Base-by-base conservation (phyloP, 768 basidiomycete species). In the Calvatia gigantea region DNA sequence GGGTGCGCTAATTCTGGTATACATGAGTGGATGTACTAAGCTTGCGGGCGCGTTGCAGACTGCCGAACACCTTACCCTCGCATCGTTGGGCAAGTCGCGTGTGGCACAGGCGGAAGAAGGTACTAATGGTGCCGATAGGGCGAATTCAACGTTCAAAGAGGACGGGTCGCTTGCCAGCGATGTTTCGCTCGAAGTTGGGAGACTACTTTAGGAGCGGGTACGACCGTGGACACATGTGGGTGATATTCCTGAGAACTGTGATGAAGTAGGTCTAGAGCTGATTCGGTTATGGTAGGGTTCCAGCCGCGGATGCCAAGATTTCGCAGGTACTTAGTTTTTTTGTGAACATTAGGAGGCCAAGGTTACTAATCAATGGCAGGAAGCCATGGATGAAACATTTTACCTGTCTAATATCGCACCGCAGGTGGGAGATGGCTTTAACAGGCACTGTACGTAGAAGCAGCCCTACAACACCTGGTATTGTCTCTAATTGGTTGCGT, bases 311-410 rank as follows among this genome's bases (percentile, higher is more conserved):
- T 70, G 95, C 94, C 6, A 98, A 95, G 68, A 71, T 75, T 29
- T 93, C 91, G 14, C 94, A 94, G 72, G 87, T 86, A 61, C 6
- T 69, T 60, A 21, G 44, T 55, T 49, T 54, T 28, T 46, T 17
- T 38, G 21, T 27, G 14, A 41, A 23, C 31, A 14, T 51, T 19
- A 17, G 19, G 14, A 38, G 28, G 15, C n/a, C n/a, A n/a, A 9
- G 47, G 14, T 32, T 23, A 43, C 27, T 31, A 35, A 19, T 2
- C 31, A 32, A 14, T 49, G 41, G 1, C 61, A 95, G 79, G 80
- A 81, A 53, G 96, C 96, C 8, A 98, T 98, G 96, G 70, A 98
- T 67, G 94, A 99, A 72, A 99, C 96, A 0, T 99, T 99, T 70
- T 73, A 92, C 32, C 72, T 99, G 42, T 87, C 92, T 0, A 99